Base-by-base conservation (phyloP, 1,139 yeast species). In the Yamadazyma atlantica region DNA sequence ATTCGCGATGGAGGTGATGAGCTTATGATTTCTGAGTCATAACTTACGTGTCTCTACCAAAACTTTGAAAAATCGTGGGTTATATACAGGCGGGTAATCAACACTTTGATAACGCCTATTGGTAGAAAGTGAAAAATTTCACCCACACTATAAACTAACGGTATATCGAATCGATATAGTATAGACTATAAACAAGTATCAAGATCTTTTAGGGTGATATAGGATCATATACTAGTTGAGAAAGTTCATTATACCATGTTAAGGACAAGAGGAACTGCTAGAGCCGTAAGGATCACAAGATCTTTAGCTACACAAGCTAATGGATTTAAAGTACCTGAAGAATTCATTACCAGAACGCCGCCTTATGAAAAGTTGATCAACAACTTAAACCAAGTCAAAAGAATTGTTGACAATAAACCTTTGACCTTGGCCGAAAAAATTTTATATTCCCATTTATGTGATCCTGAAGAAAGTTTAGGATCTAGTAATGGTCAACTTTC, bases 371-470 rank as follows among this genome's bases (percentile, higher is more conserved):
- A 84, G 60, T 73, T 92, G 45, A 66, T 86, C 36, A 64, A 69
- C 23, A 85, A 85, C 37, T 72, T 92, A 44, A 60, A 65, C 4
- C 60, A 69, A 29, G 95, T 89, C 39, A 79, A 84, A 46, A 63
- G 64, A 43, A 74, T 87, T 26, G 68, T 89, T 35, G 75, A 74
- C 47, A 66, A 82, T 55, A 75, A 82, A 50, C 96, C 96, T 3
- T 73, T 92, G 53, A 92, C 98, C 0, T 69, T 87, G 41, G 95
- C 97, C 10, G 98, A 92, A 64, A 92, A 92, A 68, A 87, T 89
- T 51, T 72, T 92, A 41, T 92, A 92, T 59, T 85, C 97, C 2
- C 98, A 92, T 64, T 71, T 92, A 54, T 86, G 80, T 33, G 70
- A 87, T 55, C 95, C 96, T 7, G 92, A 85, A 54, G 96, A 87